A percentile compares a stretch with the other conserved stretches of the same genome.
Evolutionary conservation across 1,284 basidiomycete species (phyloP).

Genomic region (Leccinum solheimii): DNA sequence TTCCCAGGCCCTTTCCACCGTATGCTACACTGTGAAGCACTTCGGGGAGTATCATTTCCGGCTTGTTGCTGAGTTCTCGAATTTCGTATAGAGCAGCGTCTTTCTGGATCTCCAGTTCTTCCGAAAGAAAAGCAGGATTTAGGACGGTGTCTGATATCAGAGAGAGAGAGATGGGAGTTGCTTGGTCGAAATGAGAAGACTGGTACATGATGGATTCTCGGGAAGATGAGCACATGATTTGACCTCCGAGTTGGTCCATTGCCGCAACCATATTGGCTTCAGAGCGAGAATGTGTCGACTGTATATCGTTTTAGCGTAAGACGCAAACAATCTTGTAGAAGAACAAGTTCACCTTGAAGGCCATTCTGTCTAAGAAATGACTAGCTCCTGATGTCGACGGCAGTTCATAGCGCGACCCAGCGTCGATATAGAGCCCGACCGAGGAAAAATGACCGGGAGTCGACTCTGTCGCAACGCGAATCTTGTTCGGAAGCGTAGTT

Average conservation of each 20-base stretch:
- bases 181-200: constrained; percentile 89
- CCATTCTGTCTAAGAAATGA: constrained; percentile 93
- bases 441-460: constrained; percentile 95
- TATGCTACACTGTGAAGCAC: constrained; percentile 88
- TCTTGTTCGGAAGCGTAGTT: constrained; percentile 89
- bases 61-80: constrained; percentile 84
- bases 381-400: constrained; percentile 77
- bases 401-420: constrained; percentile 91
- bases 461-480: constrained; percentile 89
- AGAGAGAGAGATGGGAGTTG: constrained; percentile 79
- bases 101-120: constrained; percentile 83
- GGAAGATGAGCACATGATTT: constrained; percentile 90
- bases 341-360: constrained; percentile 79
- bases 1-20: constrained; percentile 78
- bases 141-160: constrained; percentile 91
- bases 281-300: constrained; percentile 62
- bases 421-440: constrained; percentile 91
- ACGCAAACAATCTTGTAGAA: constrained; percentile 4
- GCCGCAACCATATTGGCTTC: constrained; percentile 79
- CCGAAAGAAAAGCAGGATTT: constrained; percentile 73
- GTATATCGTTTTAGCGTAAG: constrained; percentile 11
- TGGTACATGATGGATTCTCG: constrained; percentile 98
- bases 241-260: constrained; percentile 87
- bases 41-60: constrained; percentile 96
- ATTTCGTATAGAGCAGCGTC: constrained; percentile 94